These are phyloP conservation scores for Lomentospora prolificans DNA, from an alignment of 2,329 filamentous ascomycete species.

Conservation along the genomic window DNA sequence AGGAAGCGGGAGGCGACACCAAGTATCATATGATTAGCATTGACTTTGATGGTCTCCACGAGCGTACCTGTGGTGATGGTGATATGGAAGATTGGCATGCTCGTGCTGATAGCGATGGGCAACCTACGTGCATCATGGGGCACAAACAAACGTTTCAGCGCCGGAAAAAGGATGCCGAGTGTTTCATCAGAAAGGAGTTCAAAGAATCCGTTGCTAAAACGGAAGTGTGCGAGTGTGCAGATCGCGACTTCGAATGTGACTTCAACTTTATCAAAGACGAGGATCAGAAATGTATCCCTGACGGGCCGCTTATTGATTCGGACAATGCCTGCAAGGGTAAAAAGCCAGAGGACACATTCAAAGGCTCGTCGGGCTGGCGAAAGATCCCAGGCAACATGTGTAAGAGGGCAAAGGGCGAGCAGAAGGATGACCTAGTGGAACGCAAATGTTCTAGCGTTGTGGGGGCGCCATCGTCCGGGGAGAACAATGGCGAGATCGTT, in stretches of 20 bases:
- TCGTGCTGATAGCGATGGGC: constrained; percentile 66
- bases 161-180: constrained; percentile 78
- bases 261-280: constrained; percentile 70
- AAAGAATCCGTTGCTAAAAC: constrained; percentile 62
- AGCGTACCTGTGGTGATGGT: constrained; percentile 63
- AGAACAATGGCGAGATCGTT: constrained; percentile 51
- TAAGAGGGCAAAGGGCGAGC: constrained; percentile 45
- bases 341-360: constrained; percentile 61
- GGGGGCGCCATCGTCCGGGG: constrained; percentile 29
- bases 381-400: constrained; percentile 79
- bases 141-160: constrained; percentile 81
- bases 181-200: constrained; percentile 81
- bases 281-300: constrained; percentile 55
- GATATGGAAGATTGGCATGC: constrained; percentile 89
- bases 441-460: constrained; percentile 56
- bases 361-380: constrained; percentile 81
- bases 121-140: constrained; percentile 88
- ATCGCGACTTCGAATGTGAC: constrained; percentile 89
- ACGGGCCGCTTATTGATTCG: constrained; percentile 53
- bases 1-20: constrained; percentile 36
- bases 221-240: constrained; percentile 70
- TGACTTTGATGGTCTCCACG: constrained; percentile 74
- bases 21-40: constrained; percentile 61
- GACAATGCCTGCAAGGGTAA: constrained; percentile 60
- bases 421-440: constrained; percentile 65